Conservation (phyloP, 2,329 filamentous ascomycete genomes). For the Aureobasidium sp. region DNA sequence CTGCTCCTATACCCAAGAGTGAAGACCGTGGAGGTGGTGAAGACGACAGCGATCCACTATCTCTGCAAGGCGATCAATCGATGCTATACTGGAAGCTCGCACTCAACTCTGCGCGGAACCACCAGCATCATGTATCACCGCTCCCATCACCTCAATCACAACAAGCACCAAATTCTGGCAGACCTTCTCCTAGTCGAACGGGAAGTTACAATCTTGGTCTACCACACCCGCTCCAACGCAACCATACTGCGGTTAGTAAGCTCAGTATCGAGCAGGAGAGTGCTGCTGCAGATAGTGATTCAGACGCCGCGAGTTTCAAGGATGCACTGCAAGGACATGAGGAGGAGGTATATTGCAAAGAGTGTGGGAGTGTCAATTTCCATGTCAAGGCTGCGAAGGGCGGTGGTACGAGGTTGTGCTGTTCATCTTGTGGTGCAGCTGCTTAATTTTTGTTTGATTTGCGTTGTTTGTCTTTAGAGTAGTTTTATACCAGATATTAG, state of each 20-base stretch:
- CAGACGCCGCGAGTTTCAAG: slow-evolving; percentile 38
- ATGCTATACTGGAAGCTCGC: slow-evolving; percentile 46
- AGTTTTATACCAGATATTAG: background rate
- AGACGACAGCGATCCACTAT: slow-evolving; percentile 36
- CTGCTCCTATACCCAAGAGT: background rate
- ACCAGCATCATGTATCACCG: background rate
- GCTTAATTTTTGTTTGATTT: background rate
- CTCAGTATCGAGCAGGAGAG: slow-evolving; percentile 45
- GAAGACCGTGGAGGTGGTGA: background rate
- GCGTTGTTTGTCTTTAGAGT: background rate
- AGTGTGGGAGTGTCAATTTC: slow-evolving; percentile 55
- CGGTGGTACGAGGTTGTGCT: slow-evolving; percentile 48
- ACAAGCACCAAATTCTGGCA: background rate
- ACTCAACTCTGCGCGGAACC: slow-evolving; percentile 13
- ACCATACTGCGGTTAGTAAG: slow-evolving; percentile 42
- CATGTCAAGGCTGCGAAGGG: slow-evolving; percentile 49
- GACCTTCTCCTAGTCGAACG: background rate
- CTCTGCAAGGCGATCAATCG: slow-evolving; percentile 41
- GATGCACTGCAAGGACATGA: slow-evolving; percentile 32
- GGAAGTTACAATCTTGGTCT: background rate
- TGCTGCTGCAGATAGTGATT: slow-evolving; percentile 26
- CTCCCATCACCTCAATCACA: background rate
- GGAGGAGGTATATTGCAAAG: slow-evolving; percentile 35
- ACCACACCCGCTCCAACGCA: slow-evolving; percentile 24
- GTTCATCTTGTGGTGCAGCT: slow-evolving; percentile 41